Percentiles rank a stretch among this genome's conserved stretches.
Conservation (phyloP, 495 filamentous ascomycete species). For the Tuber melanosporum region DNA sequence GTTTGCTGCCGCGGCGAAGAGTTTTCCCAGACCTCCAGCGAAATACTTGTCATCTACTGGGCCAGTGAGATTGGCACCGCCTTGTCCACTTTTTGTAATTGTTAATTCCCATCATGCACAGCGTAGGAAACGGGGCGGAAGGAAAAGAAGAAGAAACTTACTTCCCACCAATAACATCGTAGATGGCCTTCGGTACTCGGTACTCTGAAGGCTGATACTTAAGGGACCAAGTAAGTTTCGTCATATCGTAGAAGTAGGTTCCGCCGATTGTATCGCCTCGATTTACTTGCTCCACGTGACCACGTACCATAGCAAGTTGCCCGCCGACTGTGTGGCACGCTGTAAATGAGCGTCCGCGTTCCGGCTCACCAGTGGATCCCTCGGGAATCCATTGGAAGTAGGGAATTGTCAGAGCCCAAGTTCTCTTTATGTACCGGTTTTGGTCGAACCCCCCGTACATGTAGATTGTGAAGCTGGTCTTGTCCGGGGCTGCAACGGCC, state of each 20-base stretch:
- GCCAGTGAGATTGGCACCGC: conserved; percentile 1
- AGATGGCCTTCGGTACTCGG: no score
- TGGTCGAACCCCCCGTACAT: no score
- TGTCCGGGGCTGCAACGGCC: no score
- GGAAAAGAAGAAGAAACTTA: no score
- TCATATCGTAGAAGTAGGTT: no score
- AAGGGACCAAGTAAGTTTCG: not conserved
- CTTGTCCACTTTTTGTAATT: conserved; percentile 10
- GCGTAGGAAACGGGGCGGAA: no score
- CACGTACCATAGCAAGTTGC: not conserved
- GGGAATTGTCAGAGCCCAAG: not conserved
- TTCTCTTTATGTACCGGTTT: no score
- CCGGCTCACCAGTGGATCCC: not conserved
- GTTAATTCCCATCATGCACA: conserved; percentile 2
- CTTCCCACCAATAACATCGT: no score
- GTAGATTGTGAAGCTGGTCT: no score
- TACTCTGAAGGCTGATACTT: not conserved
- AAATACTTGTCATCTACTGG: conserved; percentile 14
- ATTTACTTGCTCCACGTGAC: no score
- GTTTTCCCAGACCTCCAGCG: not conserved
- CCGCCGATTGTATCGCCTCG: no score
- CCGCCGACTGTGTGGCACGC: not conserved
- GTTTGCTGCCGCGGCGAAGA: conserved; percentile 15
- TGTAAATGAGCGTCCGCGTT: not conserved
- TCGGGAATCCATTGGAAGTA: not conserved